Evolutionary conservation across 371 early-diverging fungal genomes (phyloP).

Genomic region (Sporodiniella umbellata): DNA sequence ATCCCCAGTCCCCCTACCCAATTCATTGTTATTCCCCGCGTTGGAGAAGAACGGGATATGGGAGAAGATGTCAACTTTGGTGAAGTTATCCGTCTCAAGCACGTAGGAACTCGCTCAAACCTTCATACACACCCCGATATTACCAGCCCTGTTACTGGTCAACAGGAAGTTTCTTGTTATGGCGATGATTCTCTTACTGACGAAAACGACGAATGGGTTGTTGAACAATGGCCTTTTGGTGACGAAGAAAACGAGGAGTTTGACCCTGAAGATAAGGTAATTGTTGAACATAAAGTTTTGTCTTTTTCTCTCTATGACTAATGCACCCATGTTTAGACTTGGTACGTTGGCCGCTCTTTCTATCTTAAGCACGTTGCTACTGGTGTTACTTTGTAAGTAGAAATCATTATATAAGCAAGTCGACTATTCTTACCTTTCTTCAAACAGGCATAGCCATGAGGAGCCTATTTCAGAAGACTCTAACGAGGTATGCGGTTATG

Average conservation of each 20-base stretch:
- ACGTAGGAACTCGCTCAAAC: constrained; percentile 43
- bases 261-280: constrained; percentile 26
- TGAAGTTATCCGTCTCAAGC: constrained; percentile 53
- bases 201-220: constrained; percentile 61
- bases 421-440: not conserved
- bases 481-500: constrained; percentile 52
- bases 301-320: not conserved
- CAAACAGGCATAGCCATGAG: constrained; percentile 44
- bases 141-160: constrained; percentile 46
- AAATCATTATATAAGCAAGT: not conserved
- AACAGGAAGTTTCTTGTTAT: constrained; percentile 62
- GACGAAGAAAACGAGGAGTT: constrained; percentile 34
- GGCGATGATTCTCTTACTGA: constrained; percentile 47
- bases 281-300: constrained; percentile 1
- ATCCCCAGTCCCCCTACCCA: constrained; percentile 31
- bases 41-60: constrained; percentile 22
- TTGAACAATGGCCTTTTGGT: constrained; percentile 42
- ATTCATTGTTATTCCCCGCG: constrained; percentile 55
- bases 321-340: constrained; percentile 27
- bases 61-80: constrained; percentile 51
- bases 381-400: constrained; percentile 43
- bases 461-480: constrained; percentile 30
- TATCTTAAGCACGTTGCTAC: constrained; percentile 50
- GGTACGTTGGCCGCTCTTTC: constrained; percentile 47
- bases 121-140: constrained; percentile 58